A percentile compares a stretch with the other conserved stretches of the same genome.
These are phyloP conservation scores for Ruellia speciosa DNA, from an alignment of 305 asterid species.

Conservation along the genomic window DNA sequence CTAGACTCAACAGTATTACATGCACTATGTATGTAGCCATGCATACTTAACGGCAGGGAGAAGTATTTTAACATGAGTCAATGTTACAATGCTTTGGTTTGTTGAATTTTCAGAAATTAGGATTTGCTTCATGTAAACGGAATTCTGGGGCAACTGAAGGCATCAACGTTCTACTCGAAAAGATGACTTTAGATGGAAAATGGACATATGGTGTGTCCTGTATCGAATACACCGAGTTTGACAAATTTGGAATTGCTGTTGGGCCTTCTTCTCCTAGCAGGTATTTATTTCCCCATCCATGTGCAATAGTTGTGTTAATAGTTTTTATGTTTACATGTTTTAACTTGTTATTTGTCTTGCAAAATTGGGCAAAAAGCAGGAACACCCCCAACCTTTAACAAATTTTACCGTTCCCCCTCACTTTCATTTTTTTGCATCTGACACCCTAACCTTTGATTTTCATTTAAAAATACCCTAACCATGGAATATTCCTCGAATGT, in stretches of 20 bases:
- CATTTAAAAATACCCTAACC: no score
- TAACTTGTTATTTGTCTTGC: no score
- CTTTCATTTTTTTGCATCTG: no score
- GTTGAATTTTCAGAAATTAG: conserved; percentile 61
- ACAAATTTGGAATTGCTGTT: conserved; percentile 70
- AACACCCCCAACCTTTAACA: no score
- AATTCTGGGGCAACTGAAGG: conserved; percentile 93
- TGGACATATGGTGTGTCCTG: conserved; percentile 93
- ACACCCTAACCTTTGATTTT: no score
- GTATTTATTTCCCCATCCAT: conserved; percentile 29
- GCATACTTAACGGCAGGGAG: not conserved
- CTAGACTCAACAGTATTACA: not conserved
- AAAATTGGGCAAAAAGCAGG: no score
- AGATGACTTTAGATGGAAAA: conserved; percentile 61
- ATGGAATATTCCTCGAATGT: no score
- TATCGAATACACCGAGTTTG: conserved; percentile 91
- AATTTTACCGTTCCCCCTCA: no score
- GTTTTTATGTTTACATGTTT: no score
- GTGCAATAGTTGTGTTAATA: no score
- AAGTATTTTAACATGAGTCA: not conserved
- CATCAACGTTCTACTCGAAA: conserved; percentile 86
- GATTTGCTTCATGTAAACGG: conserved; percentile 88
- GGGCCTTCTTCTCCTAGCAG: conserved; percentile 46
- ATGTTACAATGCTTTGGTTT: not conserved
- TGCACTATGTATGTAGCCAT: not conserved